Percentiles rank a stretch among this genome's conserved stretches.
Conservation (phyloP, 2,329 filamentous ascomycete species). For the Aotearoamyces nothofagi region DNA sequence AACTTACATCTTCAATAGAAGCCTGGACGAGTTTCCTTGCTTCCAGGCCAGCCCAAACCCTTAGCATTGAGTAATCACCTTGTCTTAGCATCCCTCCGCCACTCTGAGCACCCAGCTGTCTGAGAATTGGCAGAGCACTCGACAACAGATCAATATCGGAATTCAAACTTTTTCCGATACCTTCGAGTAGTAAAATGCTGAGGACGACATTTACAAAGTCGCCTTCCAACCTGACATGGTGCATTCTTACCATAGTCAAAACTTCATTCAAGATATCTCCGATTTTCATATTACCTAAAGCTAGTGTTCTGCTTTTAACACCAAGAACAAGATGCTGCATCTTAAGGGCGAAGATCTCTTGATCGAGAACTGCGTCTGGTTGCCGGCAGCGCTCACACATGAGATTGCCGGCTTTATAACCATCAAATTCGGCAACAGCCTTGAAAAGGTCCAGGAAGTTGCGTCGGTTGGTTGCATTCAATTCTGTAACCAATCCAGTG, state of each 20-base stretch:
- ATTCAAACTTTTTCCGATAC: conserved; percentile 78
- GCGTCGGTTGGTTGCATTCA: conserved; percentile 69
- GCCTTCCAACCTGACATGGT: conserved; percentile 89
- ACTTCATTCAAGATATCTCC: conserved; percentile 89
- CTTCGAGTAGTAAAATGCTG: conserved; percentile 83
- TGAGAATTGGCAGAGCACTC: conserved; percentile 77
- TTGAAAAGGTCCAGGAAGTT: conserved; percentile 97
- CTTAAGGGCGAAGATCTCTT: conserved; percentile 82
- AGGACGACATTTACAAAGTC: conserved; percentile 98
- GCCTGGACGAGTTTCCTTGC: conserved; percentile 79
- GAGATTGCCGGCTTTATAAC: conserved; percentile 82
- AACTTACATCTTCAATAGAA: conserved; percentile 69
- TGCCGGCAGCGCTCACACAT: conserved; percentile 95
- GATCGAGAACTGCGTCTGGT: conserved; percentile 75
- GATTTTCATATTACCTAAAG: conserved; percentile 87
- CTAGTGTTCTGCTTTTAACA: conserved; percentile 82
- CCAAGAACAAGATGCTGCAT: conserved; percentile 93
- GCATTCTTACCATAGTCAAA: conserved; percentile 74
- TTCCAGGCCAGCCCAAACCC: conserved; percentile 84
- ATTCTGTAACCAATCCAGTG: conserved; percentile 84
- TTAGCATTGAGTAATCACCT: conserved; percentile 71
- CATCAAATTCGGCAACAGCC: conserved; percentile 90
- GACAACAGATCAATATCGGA: conserved; percentile 75
- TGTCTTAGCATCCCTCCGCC: conserved; percentile 54
- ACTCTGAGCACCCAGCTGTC: conserved; percentile 70